phyloP scores from a whole-genome alignment of 345 rosid genomes.

The Rhodamnia argentea region DNA sequence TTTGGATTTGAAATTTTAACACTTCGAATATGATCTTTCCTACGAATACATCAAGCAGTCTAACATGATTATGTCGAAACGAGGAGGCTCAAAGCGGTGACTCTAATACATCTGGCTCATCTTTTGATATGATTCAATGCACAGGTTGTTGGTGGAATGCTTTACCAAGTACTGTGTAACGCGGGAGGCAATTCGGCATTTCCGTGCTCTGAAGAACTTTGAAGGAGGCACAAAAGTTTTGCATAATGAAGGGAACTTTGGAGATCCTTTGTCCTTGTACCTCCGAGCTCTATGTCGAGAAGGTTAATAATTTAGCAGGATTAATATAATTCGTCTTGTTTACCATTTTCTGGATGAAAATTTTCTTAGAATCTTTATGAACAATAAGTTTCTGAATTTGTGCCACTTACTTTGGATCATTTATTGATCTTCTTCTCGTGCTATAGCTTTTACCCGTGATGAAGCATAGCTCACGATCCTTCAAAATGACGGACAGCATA shows the following conservation, averaged over 20 bases:
- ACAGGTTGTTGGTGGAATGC: conserved; percentile 91
- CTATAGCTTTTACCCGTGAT: not conserved
- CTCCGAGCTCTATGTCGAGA: conserved; percentile 94
- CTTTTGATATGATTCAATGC: conserved; percentile 8
- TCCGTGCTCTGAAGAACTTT: conserved; percentile 68
- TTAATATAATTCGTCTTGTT: not conserved
- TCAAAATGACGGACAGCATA: not conserved
- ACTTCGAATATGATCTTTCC: not conserved
- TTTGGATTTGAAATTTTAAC: not conserved
- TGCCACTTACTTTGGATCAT: not conserved
- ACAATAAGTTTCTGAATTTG: not conserved
- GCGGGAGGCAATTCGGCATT: conserved; percentile 91
- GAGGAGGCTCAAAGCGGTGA: not conserved
- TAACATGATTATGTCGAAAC: not conserved
- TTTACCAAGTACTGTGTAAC: conserved; percentile 82
- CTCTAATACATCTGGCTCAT: not conserved
- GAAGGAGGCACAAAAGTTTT: conserved; percentile 75
- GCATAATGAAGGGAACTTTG: conserved; percentile 68
- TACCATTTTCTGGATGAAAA: not conserved
- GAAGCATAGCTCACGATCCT: not conserved
- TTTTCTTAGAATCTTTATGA: not conserved
- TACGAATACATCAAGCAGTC: not conserved
- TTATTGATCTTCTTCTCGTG: not conserved
- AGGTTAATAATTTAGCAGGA: conserved; percentile 31
- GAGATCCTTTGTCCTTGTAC: conserved; percentile 92